Conservation (phyloP, 139 green algal genomes). For the Zygnema circumcarinatum region DNA sequence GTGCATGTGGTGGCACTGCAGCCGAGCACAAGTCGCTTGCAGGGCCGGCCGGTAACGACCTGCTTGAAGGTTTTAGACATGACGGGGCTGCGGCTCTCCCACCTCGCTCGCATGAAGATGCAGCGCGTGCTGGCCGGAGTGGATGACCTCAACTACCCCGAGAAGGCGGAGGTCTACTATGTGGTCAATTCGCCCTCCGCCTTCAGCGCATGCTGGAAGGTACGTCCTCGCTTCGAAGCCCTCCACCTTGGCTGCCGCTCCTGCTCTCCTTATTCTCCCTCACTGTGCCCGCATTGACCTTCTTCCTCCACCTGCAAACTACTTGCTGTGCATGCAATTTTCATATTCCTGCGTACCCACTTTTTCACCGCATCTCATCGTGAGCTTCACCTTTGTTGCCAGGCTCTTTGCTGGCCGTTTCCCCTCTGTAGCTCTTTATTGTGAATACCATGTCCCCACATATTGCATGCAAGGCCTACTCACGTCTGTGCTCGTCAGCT, state of each 20-base stretch:
- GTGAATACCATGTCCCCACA: no score
- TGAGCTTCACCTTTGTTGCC: no score
- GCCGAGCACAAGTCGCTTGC: constrained; percentile 4
- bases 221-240: no score
- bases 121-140: constrained; percentile 5
- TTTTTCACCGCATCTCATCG: no score
- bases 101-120: constrained; percentile 39
- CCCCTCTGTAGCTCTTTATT: no score
- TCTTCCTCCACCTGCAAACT: not conserved
- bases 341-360: no score
- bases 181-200: constrained; percentile 39
- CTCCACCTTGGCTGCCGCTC: not conserved
- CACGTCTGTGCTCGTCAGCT: no score
- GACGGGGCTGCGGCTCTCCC: constrained; percentile 31
- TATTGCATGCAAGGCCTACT: no score
- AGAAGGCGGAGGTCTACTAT: constrained; percentile 49
- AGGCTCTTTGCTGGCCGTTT: no score
- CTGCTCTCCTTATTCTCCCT: not conserved
- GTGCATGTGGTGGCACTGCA: no score
- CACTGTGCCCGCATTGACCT: not conserved
- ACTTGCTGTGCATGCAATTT: no score
- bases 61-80: constrained; percentile 42
- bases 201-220: constrained; percentile 52
- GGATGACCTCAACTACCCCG: constrained; percentile 52
- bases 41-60: constrained; percentile 18